Percentiles rank a stretch among this genome's conserved stretches.
phyloP scores from a whole-genome alignment of 75 land plant species.

The Cunninghamia lanceolata region DNA sequence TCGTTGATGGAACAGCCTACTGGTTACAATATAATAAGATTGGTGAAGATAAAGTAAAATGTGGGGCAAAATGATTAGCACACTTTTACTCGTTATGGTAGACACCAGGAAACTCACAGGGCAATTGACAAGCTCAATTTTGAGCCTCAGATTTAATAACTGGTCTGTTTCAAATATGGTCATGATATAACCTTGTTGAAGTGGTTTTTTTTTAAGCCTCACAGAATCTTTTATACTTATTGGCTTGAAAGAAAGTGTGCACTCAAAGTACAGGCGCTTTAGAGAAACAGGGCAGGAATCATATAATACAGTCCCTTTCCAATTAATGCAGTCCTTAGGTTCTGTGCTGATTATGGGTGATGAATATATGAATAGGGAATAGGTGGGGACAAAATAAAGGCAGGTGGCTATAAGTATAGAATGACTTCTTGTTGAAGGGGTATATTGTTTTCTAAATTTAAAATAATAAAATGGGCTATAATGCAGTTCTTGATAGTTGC shows the following conservation, averaged over 20 bases:
- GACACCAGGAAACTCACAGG: neutral
- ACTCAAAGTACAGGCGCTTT: too few relatives aligned
- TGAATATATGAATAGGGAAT: neutral
- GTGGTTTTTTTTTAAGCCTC: neutral
- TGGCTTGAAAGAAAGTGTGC: too few relatives aligned
- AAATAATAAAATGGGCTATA: neutral
- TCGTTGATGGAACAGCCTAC: neutral
- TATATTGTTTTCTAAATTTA: neutral
- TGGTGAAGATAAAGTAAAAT: neutral
- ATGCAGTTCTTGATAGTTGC: neutral
- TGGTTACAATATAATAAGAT: neutral
- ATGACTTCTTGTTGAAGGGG: neutral
- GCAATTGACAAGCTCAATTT: neutral
- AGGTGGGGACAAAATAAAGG: neutral
- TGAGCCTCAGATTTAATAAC: too few relatives aligned
- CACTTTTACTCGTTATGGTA: neutral
- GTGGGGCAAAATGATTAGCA: neutral
- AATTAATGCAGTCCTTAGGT: neutral
- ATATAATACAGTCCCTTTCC: neutral
- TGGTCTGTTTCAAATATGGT: neutral
- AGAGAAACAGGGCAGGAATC: neutral
- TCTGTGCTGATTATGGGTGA: neutral
- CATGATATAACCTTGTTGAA: neutral
- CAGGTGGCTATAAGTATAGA: neutral
- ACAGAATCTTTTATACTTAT: too few relatives aligned